These are phyloP conservation scores for Neonectria hederae DNA, from an alignment of 2,329 filamentous ascomycete genomes.

Conservation along the genomic window DNA sequence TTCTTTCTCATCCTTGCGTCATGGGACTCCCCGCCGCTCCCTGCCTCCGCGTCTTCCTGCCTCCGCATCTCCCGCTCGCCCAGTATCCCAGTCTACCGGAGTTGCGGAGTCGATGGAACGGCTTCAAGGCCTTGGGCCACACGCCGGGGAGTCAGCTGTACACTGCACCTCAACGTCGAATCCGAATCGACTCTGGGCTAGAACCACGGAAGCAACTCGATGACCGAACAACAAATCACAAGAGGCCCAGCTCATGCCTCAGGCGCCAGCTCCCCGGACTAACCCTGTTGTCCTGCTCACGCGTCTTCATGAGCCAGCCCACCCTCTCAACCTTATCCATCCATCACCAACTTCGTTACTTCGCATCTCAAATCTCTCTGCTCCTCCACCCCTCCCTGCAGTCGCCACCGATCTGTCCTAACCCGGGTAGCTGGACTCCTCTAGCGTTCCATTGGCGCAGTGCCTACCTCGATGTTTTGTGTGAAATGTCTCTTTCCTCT, in stretches of 20 bases:
- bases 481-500: constrained; percentile 3
- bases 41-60: background rate
- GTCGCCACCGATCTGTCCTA: constrained; percentile 5
- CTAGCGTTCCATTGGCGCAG: constrained; percentile 2
- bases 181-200: too few relatives aligned
- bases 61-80: background rate
- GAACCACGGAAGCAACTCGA: background rate
- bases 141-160: background rate
- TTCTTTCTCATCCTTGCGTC: background rate
- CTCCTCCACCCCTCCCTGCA: background rate
- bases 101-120: background rate
- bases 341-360: background rate
- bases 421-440: constrained; percentile 11
- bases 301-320: background rate
- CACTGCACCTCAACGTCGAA: background rate
- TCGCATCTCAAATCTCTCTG: background rate
- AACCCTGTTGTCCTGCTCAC: background rate
- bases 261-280: background rate
- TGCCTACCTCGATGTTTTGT: background rate
- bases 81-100: background rate
- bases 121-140: background rate
- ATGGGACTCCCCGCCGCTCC: background rate
- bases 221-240: background rate
- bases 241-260: background rate
- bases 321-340: background rate